phyloP scores from a whole-genome alignment of 306 rosid species.

The Ormosia emarginata region DNA sequence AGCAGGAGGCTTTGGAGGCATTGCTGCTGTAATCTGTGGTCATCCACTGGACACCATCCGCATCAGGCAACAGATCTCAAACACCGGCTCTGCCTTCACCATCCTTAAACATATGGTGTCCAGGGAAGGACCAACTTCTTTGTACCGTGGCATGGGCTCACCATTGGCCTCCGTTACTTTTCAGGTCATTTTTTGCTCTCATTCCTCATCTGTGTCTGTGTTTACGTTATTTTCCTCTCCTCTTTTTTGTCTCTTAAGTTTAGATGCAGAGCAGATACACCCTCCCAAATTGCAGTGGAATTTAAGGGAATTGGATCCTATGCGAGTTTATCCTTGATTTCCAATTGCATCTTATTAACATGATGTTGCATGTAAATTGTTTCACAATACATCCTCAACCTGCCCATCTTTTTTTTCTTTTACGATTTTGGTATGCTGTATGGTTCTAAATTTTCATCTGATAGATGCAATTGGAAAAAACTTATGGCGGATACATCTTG shows the following conservation, averaged over 20 bases:
- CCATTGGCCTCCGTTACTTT: constrained; percentile 84
- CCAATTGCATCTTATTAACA: not conserved
- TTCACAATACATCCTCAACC: not conserved
- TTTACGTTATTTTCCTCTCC: not conserved
- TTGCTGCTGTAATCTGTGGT: constrained; percentile 80
- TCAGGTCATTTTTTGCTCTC: constrained; percentile 49
- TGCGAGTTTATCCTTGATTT: not conserved
- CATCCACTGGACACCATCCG: constrained; percentile 84
- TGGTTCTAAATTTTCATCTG: constrained; percentile 1
- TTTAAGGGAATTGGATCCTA: not conserved
- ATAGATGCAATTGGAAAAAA: not conserved
- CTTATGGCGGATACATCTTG: not conserved
- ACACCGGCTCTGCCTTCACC: constrained; percentile 49
- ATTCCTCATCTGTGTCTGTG: not conserved
- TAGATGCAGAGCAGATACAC: not conserved
- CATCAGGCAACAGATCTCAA: constrained; percentile 50
- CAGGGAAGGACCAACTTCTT: constrained; percentile 60
- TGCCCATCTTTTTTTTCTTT: not conserved
- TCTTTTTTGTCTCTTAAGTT: not conserved
- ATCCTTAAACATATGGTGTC: constrained; percentile 53
- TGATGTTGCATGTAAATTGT: not conserved
- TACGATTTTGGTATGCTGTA: not conserved
- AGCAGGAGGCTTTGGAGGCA: constrained; percentile 88
- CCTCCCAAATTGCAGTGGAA: not conserved
- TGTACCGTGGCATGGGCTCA: constrained; percentile 84